Percentiles rank a stretch among this genome's conserved stretches.
These are phyloP conservation scores for Ichthyophonus hoferi DNA, from an alignment of 208 protist species.

Conservation along the genomic window DNA sequence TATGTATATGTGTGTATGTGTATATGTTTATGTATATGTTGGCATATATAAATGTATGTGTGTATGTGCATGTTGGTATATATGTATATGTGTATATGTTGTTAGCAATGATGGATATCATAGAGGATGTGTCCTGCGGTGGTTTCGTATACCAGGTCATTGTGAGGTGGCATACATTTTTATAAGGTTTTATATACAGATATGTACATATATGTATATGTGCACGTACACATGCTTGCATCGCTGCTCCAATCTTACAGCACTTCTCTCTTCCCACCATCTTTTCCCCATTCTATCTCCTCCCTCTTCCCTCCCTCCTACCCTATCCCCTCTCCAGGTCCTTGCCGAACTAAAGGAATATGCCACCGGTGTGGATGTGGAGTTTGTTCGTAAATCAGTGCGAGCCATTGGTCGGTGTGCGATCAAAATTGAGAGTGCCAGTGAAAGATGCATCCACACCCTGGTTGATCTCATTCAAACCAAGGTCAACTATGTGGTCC, in stretches of 20 bases:
- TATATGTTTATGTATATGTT: not conserved
- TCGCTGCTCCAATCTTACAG: not conserved
- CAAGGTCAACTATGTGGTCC: constrained; percentile 86
- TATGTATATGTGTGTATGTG: not conserved
- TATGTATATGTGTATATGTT: too few relatives aligned
- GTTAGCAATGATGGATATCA: too few relatives aligned
- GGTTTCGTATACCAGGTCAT: too few relatives aligned
- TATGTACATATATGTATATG: not conserved
- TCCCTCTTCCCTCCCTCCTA: not conserved
- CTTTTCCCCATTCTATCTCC: not conserved
- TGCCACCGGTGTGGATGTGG: constrained; percentile 89
- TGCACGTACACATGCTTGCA: not conserved
- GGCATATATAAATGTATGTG: too few relatives aligned
- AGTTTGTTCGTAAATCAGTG: constrained; percentile 94
- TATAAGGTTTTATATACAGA: too few relatives aligned
- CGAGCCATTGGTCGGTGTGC: constrained; percentile 89
- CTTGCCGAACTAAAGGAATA: constrained; percentile 91
- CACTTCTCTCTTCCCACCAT: not conserved
- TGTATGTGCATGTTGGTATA: too few relatives aligned
- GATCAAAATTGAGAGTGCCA: constrained; percentile 89
- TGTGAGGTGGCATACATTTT: too few relatives aligned
- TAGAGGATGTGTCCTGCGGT: too few relatives aligned
- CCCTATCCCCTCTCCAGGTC: constrained; percentile 37
- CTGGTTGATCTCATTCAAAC: constrained; percentile 88
- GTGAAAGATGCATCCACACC: constrained; percentile 81